Conservation (phyloP, 306 rosid species). For the Rosa chinensis region DNA sequence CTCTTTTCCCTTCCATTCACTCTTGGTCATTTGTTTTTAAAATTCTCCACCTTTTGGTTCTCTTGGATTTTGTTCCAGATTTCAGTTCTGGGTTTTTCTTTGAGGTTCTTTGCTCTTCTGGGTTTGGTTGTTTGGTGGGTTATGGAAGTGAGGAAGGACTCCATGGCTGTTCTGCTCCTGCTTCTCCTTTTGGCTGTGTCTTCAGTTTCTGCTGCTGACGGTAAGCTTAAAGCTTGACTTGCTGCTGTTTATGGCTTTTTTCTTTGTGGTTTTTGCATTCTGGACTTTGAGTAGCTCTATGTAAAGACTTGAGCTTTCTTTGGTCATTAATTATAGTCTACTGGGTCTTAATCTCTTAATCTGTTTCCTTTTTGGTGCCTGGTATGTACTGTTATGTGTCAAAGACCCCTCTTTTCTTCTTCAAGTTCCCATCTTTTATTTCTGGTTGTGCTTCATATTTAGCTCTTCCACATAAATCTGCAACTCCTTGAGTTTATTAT, state of each 20-base stretch:
- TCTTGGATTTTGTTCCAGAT: neutral
- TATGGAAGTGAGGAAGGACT: conserved; percentile 23
- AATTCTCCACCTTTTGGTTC: conserved; percentile 12
- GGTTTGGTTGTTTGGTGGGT: conserved; percentile 16
- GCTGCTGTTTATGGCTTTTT: neutral
- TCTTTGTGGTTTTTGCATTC: neutral
- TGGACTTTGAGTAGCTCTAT: conserved; percentile 5
- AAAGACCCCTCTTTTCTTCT: neutral
- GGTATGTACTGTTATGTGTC: neutral
- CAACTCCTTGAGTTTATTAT: neutral
- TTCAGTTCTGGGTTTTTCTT: conserved; percentile 29
- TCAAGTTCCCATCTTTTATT: conserved; percentile 17
- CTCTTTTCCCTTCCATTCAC: conserved; percentile 11
- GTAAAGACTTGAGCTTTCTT: conserved; percentile 2
- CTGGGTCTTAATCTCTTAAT: neutral
- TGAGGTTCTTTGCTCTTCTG: conserved; percentile 11
- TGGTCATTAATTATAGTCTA: neutral
- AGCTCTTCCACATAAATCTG: conserved; percentile 3
- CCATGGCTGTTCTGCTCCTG: conserved; percentile 53
- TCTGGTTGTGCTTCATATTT: conserved; percentile 4
- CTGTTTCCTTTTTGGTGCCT: neutral
- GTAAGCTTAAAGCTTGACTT: conserved; percentile 40
- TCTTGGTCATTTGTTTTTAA: conserved; percentile 2
- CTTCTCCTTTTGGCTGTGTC: conserved; percentile 43
- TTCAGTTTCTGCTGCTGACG: conserved; percentile 51